phyloP scores from a whole-genome alignment of 2,329 filamentous ascomycete species.

The Teratosphaeria zuluensis region DNA sequence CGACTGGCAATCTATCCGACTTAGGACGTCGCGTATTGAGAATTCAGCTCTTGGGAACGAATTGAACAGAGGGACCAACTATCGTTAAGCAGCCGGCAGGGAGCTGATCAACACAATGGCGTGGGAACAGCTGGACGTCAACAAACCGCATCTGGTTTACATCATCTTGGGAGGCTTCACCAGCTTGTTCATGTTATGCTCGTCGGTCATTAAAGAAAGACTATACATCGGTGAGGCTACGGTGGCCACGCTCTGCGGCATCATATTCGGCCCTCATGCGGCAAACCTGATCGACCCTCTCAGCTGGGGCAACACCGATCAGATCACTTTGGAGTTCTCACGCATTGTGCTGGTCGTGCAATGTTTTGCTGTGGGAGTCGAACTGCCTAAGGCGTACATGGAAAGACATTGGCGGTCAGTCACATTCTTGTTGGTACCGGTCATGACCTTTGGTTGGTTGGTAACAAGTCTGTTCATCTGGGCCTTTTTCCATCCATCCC shows the following conservation, averaged over 20 bases:
- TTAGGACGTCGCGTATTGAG: not conserved
- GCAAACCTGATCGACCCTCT: constrained; percentile 68
- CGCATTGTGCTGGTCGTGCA: constrained; percentile 84
- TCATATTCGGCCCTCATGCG: constrained; percentile 80
- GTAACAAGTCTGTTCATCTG: constrained; percentile 88
- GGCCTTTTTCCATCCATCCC: constrained; percentile 65
- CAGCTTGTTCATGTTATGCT: constrained; percentile 95
- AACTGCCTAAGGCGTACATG: constrained; percentile 92
- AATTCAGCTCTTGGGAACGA: not conserved
- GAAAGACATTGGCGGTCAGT: constrained; percentile 95
- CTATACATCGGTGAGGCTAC: constrained; percentile 98
- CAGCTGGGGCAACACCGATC: constrained; percentile 73
- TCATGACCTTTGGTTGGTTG: constrained; percentile 96
- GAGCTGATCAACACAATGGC: constrained; percentile 8
- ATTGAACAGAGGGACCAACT: not conserved
- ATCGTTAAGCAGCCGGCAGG: constrained; percentile 1
- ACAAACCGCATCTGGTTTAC: constrained; percentile 94
- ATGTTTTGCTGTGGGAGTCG: constrained; percentile 85
- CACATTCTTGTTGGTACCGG: constrained; percentile 73
- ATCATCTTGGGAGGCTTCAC: constrained; percentile 98
- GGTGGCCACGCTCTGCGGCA: constrained; percentile 76
- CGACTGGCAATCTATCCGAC: constrained; percentile 9
- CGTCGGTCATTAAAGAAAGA: constrained; percentile 94
- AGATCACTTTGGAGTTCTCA: constrained; percentile 81
- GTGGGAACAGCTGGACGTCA: constrained; percentile 64